Evolutionary conservation across 345 rosid genomes (phyloP), one percentile per base, ranked within the genome.

Genomic region (Hypericum androsaemum): DNA sequence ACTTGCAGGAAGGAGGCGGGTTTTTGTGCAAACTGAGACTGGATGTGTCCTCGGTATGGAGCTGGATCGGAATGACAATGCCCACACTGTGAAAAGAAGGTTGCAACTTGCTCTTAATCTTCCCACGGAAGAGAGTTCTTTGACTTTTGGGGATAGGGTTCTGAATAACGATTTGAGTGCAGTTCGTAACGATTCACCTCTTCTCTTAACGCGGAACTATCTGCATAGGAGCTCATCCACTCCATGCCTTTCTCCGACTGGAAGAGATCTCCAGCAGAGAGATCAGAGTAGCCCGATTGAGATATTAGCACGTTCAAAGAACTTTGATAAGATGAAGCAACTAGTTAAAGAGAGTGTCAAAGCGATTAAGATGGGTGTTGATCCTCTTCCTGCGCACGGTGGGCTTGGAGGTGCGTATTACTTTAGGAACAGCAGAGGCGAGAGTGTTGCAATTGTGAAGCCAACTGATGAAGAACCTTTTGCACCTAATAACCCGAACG

Each of bases 11-110:
- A 69, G 94, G 57, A 83, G 99, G 47, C 70, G 82, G 52, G 95
- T 94, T 42, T 94, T 94, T 38, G 97, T 94, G 55, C 97, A 94
- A 48, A 94, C 99, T 0, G 99, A 94, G 72, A 88, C 81, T 8
- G 99, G 97, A 37, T 94, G 94, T 73, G 99, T 94, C 15, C 62
- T 88, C 64, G 97, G 90, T n/a, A 88, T 94, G 99, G 99, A 94
- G 71, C 62, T 94, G 62, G 97, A 94, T 67, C 95, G 99, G 9
- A 41, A 83, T 43, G 99, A 94, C 67, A 94, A 75, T 73, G 99
- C 78, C 8, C 94, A 94, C 56, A 88, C 92, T 0, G 95, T 94
- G 58, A 94, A 94, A 56, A 77, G 94, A 56, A 82, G 99, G 81
- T 64, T 94, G 72, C 97, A 88, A 77, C 39, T 94, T 50, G 99